Base-by-base conservation (phyloP, 495 filamentous ascomycete genomes). In the Thermothielavioides terrestris region DNA sequence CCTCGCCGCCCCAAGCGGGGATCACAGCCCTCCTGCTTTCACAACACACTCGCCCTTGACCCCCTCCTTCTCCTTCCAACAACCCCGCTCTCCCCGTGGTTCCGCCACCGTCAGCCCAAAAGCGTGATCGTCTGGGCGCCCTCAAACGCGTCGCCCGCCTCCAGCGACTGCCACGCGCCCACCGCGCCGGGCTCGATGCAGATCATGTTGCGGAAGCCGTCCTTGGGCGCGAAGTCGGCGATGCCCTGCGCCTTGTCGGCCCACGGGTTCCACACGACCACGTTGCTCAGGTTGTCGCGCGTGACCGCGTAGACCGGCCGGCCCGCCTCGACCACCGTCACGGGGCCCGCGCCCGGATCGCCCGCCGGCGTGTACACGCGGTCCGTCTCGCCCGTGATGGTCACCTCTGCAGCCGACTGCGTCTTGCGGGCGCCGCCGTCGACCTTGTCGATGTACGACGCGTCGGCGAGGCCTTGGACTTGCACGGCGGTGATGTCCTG, bases 251-350 rank as follows among this genome's bases (percentile, higher is more conserved):
- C 84, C 67, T 90, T 91, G 46, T 88, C 86, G 26, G 75, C 74
- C 89, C 92, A 96, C 4, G 94, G 94, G 65, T 99, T 99, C 94
- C 94, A 99, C 2, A 99, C 87, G 2, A 95, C 90, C 27, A 89
- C 83, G 45, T 97, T 87, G 46, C 70, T 70, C 47, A 99, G 70
- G 58, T 84, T 88, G 66, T 95, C 86, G 34, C 94, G 77, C 15
- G 79, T 77, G 26, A 96, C 72, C 18, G 77, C 79, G 69, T 83
- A 94, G 25, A 77, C 67, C 42, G 82, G 67, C 59, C 75, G 71
- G 34, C 80, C 82, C 43, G 74, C 77, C 45, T 83, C 75, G 1
- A 71, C 54, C 4, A 94, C 79, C 1, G 75, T 65, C 23, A 87
- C 60, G 46, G 69, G 60, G 4, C 52, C 55, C 1, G 28, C 15